These are phyloP conservation scores for Yamadazyma taylorii DNA, from an alignment of 1,139 yeast genomes.

Conservation along the genomic window DNA sequence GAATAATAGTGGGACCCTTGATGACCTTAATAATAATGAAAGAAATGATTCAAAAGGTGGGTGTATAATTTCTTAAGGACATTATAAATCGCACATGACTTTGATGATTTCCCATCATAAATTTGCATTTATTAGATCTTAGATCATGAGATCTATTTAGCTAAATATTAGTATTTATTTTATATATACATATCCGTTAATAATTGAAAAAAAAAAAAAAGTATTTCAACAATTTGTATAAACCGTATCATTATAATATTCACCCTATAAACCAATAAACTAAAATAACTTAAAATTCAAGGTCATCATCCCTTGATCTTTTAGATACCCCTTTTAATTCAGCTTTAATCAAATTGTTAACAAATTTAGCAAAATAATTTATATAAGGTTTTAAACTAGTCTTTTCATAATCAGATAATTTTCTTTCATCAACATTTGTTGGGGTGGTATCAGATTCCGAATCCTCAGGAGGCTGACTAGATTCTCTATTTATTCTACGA, in stretches of 20 bases:
- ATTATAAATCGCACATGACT: neutral
- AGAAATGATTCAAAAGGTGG: neutral
- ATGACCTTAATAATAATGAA: slow-evolving; percentile 25
- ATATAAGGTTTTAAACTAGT: slow-evolving; percentile 77
- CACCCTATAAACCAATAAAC: neutral
- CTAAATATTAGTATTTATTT: too few relatives aligned
- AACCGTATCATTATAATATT: too few relatives aligned
- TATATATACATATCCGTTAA: too few relatives aligned
- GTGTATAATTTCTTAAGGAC: neutral
- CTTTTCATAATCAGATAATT: slow-evolving; percentile 52
- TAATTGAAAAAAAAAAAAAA: too few relatives aligned
- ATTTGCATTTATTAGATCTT: too few relatives aligned
- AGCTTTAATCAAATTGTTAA: slow-evolving; percentile 53
- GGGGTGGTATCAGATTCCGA: slow-evolving; percentile 21
- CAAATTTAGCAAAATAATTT: slow-evolving; percentile 67
- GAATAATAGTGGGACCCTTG: slow-evolving; percentile 40
- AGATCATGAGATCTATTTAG: too few relatives aligned
- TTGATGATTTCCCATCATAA: too few relatives aligned
- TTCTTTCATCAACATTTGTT: slow-evolving; percentile 17
- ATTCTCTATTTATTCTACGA: slow-evolving; percentile 26
- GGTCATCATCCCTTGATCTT: slow-evolving; percentile 44
- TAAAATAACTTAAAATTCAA: slow-evolving; percentile 27
- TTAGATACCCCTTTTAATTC: slow-evolving; percentile 48
- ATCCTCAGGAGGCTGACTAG: slow-evolving; percentile 26
- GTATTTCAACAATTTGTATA: too few relatives aligned